Percentiles rank a stretch among this genome's conserved stretches.
phyloP scores from a whole-genome alignment of 169 alveolate genomes.

The Pseudocohnilembus persalinus region DNA sequence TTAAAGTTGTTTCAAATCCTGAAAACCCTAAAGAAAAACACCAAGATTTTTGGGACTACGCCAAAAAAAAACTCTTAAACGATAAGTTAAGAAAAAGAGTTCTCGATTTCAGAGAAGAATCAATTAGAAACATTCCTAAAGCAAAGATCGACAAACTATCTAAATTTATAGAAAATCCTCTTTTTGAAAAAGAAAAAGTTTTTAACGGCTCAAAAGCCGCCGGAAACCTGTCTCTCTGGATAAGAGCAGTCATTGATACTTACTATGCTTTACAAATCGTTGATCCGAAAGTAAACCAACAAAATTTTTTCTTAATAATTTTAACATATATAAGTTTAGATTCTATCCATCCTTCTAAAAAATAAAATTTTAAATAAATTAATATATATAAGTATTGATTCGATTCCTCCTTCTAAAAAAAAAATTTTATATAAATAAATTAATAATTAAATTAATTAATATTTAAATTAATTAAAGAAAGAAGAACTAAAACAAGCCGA shows the following conservation, averaged over 20 bases:
- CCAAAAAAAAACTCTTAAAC: slow-evolving; percentile 83
- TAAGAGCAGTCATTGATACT: slow-evolving; percentile 65
- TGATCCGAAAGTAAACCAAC: no score
- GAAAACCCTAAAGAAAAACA: slow-evolving; percentile 77
- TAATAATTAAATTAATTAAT: no score
- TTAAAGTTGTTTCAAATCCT: slow-evolving; percentile 72
- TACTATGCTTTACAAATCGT: slow-evolving; percentile 70
- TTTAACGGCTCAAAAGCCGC: slow-evolving; percentile 75
- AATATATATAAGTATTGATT: no score
- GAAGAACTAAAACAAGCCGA: slow-evolving; percentile 55
- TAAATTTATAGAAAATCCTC: slow-evolving; percentile 39
- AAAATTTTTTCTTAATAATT: no score
- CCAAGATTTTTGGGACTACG: slow-evolving; percentile 86
- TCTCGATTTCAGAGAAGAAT: slow-evolving; percentile 55
- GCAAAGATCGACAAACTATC: slow-evolving; percentile 51
- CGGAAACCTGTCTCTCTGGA: slow-evolving; percentile 71
- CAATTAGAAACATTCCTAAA: slow-evolving; percentile 41
- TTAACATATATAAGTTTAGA: no score
- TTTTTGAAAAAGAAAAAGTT: slow-evolving; percentile 57
- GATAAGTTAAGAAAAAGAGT: slow-evolving; percentile 63
- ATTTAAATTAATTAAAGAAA: no score
- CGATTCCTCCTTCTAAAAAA: no score
- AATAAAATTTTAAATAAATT: no score
- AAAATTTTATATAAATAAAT: no score
- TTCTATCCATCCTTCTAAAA: slow-evolving; percentile 33